phyloP scores from a whole-genome alignment of 257 asterid species.

The Primulina huaijiensis region DNA sequence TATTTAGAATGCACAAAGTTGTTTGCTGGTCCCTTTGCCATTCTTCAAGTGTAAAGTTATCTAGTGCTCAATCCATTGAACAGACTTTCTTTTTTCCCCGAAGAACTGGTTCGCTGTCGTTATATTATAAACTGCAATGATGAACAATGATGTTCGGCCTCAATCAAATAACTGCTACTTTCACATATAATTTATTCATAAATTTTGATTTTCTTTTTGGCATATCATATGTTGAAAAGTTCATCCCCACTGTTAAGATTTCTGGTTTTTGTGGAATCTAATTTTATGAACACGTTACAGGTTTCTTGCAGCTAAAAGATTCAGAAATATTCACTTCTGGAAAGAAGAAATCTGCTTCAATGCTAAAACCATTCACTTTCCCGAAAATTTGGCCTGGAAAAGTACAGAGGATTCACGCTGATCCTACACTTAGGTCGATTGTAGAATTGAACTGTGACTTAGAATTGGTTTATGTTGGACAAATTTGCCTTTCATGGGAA shows the following conservation, averaged over 20 bases:
- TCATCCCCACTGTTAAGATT: background rate
- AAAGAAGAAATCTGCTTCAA: constrained; percentile 32
- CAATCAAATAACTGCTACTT: background rate
- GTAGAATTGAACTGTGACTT: constrained; percentile 52
- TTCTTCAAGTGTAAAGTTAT: constrained; percentile 24
- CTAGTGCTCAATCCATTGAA: constrained; percentile 23
- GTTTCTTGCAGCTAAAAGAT: constrained; percentile 71
- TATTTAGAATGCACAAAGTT: constrained; percentile 24
- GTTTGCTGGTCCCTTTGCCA: constrained; percentile 31
- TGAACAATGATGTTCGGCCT: background rate
- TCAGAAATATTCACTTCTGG: constrained; percentile 37
- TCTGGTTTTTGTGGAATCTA: background rate
- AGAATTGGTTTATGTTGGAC: constrained; percentile 73
- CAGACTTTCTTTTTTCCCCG: constrained; percentile 31
- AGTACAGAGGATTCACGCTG: constrained; percentile 53
- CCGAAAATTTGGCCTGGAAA: constrained; percentile 46
- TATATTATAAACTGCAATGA: background rate
- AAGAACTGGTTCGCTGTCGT: constrained; percentile 19
- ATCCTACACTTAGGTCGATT: constrained; percentile 56
- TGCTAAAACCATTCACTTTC: constrained; percentile 29
- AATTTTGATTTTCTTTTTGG: no score
- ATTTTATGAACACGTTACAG: constrained; percentile 31
- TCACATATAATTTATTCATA: background rate
- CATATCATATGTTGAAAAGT: background rate
- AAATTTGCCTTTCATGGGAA: constrained; percentile 77